Conservation (phyloP, 805 yeast genomes). For the Millerozyma miso region DNA sequence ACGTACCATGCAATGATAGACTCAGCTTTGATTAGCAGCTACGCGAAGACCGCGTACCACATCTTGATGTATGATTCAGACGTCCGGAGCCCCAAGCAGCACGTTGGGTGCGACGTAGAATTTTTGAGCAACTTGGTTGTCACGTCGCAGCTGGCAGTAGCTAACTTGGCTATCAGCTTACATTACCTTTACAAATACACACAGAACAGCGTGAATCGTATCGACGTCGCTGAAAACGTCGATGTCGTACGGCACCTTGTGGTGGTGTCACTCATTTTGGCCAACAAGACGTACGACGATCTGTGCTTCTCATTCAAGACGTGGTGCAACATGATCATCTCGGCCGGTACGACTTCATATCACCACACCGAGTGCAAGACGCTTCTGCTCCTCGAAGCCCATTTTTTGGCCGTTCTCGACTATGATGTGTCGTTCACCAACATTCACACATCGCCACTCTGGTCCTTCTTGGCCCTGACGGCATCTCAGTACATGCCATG, state of each 20-base stretch:
- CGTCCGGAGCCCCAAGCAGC: background rate
- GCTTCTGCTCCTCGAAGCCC: slow-evolving; percentile 24
- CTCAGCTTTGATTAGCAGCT: background rate
- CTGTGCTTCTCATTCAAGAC: slow-evolving; percentile 49
- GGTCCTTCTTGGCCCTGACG: slow-evolving; percentile 14
- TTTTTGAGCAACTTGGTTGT: slow-evolving; percentile 13
- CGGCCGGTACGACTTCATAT: slow-evolving; percentile 11
- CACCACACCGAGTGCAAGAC: slow-evolving; percentile 16
- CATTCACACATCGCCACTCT: slow-evolving; percentile 19
- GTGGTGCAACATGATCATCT: slow-evolving; percentile 33
- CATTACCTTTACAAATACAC: slow-evolving; percentile 21
- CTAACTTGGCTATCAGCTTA: slow-evolving; percentile 21
- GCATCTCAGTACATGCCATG: background rate
- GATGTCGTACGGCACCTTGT: slow-evolving; percentile 19
- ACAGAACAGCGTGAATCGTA: slow-evolving; percentile 5
- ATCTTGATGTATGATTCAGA: background rate
- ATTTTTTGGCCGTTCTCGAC: slow-evolving; percentile 22
- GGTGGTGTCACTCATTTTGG: slow-evolving; percentile 21
- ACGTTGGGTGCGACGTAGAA: slow-evolving; percentile 7
- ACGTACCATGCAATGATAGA: slow-evolving; percentile 2
- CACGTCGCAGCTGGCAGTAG: slow-evolving; percentile 18
- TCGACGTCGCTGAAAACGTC: slow-evolving; percentile 8
- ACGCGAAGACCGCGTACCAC: background rate
- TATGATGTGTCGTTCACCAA: slow-evolving; percentile 23
- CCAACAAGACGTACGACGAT: slow-evolving; percentile 46